Base-by-base conservation (phyloP, 805 yeast genomes). In the Spathaspora arborariae region DNA sequence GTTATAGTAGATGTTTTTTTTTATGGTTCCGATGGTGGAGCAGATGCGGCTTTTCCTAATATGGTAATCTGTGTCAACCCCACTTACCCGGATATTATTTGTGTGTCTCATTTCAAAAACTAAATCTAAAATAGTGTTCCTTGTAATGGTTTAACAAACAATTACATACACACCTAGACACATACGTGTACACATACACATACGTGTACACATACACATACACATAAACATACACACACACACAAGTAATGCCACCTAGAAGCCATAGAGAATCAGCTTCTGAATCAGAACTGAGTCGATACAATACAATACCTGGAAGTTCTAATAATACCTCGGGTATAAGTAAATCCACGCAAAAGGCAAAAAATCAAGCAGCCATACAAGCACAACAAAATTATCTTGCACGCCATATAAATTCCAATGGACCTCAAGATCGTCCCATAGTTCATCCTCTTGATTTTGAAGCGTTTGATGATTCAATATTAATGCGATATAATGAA, bases 401-500 rank as follows among this genome's bases (percentile, higher is more conserved):
- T 4, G 72, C 80, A n/a, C 80, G 80, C 49, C 88, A 86, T 61
- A 80, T 86, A 36, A 77, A 85, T 53, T 79, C 86, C 20, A 86
- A 86, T 56, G 91, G 90, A 2, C 91, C 91, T 1, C 68, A 76
- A 36, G 84, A 83, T 52, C 58, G 58, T 26, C 74, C 76, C 0
- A 64, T 66, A 8, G 63, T 70, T 1, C 79, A 81, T 46, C 85
- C 90, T 1, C 56, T 87, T 48, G 94, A 90, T 63, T 89, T 91
- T 56, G 79, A 75, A 37, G 62, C 75, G 1, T 75, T 86, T 49
- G 80, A 88, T 3, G 79, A 79, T 38, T 75, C 71, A 0, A 75
- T 82, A n/a, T 70, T 92, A 42, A 76, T 94, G 46, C 79, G 76
- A 45, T 94, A 92, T 71, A 76, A 82, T 52, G 76, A 73, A 42